phyloP scores from a whole-genome alignment of 805 yeast genomes.

The Candida parachauliodes region DNA sequence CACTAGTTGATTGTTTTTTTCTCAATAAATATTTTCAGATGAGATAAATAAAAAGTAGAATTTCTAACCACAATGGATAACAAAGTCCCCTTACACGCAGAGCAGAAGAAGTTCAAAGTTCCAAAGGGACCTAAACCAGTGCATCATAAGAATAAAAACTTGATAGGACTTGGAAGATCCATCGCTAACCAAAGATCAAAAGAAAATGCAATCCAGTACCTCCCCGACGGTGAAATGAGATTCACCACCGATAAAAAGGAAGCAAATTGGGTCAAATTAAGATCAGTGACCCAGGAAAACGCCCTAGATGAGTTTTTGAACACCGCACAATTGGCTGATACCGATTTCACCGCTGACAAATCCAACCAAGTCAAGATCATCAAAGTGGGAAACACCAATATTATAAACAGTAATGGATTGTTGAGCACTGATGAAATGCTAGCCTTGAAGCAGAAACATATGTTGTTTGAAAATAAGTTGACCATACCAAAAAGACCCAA shows the following conservation, averaged over 20 bases:
- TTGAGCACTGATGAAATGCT: conserved; percentile 65
- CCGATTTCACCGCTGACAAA: conserved; percentile 92
- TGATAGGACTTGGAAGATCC: conserved; percentile 81
- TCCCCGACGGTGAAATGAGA: conserved; percentile 86
- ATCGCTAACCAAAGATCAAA: conserved; percentile 69
- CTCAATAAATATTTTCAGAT: no score
- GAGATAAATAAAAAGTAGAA: no score
- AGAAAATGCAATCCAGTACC: conserved; percentile 64
- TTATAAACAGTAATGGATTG: conserved; percentile 41
- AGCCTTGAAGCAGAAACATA: conserved; percentile 57
- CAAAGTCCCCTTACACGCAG: conserved; percentile 43
- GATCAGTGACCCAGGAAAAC: conserved; percentile 93
- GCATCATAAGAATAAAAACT: conserved; percentile 76
- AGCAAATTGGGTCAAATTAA: conserved; percentile 83
- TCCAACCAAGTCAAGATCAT: conserved; percentile 80
- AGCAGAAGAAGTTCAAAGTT: conserved; percentile 71
- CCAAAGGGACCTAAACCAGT: conserved; percentile 93
- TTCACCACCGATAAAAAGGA: conserved; percentile 84
- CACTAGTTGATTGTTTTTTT: no score
- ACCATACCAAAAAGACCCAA: conserved; percentile 91
- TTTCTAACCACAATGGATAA: conserved; percentile 21
- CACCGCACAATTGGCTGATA: conserved; percentile 94
- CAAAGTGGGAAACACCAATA: conserved; percentile 55
- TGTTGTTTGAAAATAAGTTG: conserved; percentile 63
- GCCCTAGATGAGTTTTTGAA: conserved; percentile 90